Conservation (phyloP, 2,329 filamentous ascomycete species). For the Aureobasidium sp. region DNA sequence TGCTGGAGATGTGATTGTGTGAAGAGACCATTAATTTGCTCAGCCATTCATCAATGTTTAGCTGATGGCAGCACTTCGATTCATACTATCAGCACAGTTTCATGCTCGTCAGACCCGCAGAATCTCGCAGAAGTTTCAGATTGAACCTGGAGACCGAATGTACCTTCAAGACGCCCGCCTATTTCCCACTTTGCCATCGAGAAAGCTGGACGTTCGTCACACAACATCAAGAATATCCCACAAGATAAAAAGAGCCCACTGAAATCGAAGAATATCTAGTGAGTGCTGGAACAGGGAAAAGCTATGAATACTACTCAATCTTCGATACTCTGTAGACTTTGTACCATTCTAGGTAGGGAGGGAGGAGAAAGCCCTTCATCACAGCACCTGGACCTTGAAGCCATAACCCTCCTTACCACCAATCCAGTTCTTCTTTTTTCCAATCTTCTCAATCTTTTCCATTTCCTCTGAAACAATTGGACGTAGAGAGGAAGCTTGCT, state of each 20-base stretch:
- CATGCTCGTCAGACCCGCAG: neutral
- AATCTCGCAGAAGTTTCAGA: neutral
- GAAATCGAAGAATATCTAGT: too few species aligned
- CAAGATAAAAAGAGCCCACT: too few species aligned
- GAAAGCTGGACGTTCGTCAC: neutral
- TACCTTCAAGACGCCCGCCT: neutral
- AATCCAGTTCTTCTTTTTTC: constrained; percentile 55
- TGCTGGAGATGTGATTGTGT: neutral
- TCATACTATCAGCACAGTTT: neutral
- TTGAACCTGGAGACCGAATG: neutral
- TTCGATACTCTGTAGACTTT: too few species aligned
- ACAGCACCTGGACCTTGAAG: constrained; percentile 32
- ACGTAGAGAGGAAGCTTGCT: constrained; percentile 32
- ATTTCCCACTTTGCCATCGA: neutral
- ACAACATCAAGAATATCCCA: neutral
- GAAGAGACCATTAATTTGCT: too few species aligned
- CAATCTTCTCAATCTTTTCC: constrained; percentile 46
- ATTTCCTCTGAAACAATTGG: constrained; percentile 37
- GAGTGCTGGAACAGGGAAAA: too few species aligned
- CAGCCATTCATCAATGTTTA: too few species aligned
- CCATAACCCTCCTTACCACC: constrained; percentile 36
- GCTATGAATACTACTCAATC: too few species aligned
- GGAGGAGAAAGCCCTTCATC: too few species aligned
- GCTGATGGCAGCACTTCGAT: neutral
- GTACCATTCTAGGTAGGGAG: too few species aligned